Evolutionary conservation across 169 alveolate genomes (phyloP), one percentile per base, ranked within the genome.

Genomic region (Eimeria sp.): DNA sequence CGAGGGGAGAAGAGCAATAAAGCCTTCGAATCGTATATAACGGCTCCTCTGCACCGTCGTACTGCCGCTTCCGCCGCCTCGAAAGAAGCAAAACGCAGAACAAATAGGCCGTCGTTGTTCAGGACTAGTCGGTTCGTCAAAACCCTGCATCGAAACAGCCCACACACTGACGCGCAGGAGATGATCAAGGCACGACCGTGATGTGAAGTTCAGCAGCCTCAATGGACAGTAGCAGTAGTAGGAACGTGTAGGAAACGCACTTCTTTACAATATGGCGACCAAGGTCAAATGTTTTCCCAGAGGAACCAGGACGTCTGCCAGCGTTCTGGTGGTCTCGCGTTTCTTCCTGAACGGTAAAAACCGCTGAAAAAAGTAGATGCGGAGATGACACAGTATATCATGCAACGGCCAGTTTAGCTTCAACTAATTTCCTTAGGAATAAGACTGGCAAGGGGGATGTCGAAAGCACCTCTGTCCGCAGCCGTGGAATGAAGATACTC

Each of bases 41-140:
- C 94, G 0, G 94, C 86, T 30, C 89, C 96, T 54, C 96, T 94
- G 67, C 96, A 94, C 89, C 80, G 73, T 13, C 96, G 93, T 70
- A 94, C 91, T 5, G 96, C 96, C 18, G 91, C 96, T 25, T 88
- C 96, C 3, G 96, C 96, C 27, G 96, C 96, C 58, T 94, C 96
- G 61, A 94, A 94, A 2, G 96, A 94, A 30, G 89, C 73, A 54
- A 94, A 94, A 34, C 96, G 92, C 49, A 94, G 65, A 40, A 94
- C 89, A 20, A 94, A 94, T 58, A 94, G 5, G 40, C 96, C 96
- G 27, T 94, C 96, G 65, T 94, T 94, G 70, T 94, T 88, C 11
- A 82, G 80, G 51, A 54, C 92, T 49, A 94, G 78, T 43, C 96
- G 96, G 22, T 94, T 76, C 89, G 67, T 94, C 27, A 94, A 57